Conservation (phyloP, 805 yeast genomes). For the Metahyphopichia silvanorum region DNA sequence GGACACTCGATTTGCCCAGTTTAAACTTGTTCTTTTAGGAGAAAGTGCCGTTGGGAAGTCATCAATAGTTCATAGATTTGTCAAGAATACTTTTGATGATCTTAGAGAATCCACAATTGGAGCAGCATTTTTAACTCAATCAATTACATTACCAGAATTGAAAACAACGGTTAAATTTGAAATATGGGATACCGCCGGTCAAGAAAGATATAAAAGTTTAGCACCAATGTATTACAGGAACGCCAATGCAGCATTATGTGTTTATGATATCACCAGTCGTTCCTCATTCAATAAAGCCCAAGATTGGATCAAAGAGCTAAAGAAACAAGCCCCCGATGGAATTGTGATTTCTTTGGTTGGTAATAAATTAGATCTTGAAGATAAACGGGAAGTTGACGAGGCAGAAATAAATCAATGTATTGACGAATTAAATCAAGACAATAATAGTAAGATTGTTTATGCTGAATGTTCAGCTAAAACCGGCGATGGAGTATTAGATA, state of each 20-base stretch:
- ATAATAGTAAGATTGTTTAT: constrained; percentile 20
- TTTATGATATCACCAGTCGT: constrained; percentile 68
- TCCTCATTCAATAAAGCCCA: constrained; percentile 69
- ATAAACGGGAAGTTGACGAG: constrained; percentile 42
- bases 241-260: constrained; percentile 69
- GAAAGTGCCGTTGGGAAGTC: constrained; percentile 83
- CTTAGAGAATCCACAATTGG: constrained; percentile 79
- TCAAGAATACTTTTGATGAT: constrained; percentile 70
- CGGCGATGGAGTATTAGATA: constrained; percentile 42
- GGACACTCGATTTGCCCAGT: constrained; percentile 30
- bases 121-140: constrained; percentile 77
- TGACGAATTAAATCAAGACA: constrained; percentile 38
- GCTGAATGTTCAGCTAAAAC: constrained; percentile 45
- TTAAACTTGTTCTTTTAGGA: constrained; percentile 70
- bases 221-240: constrained; percentile 84
- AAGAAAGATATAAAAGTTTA: constrained; percentile 71
- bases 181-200: constrained; percentile 89
- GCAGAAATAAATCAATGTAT: constrained; percentile 48
- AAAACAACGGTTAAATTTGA: constrained; percentile 61
- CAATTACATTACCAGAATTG: constrained; percentile 50
- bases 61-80: constrained; percentile 58
- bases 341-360: constrained; percentile 83
- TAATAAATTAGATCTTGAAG: constrained; percentile 63
- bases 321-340: constrained; percentile 72
- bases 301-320: constrained; percentile 75